phyloP scores from a whole-genome alignment of 129 eudicot species.

The Centella asiatica region DNA sequence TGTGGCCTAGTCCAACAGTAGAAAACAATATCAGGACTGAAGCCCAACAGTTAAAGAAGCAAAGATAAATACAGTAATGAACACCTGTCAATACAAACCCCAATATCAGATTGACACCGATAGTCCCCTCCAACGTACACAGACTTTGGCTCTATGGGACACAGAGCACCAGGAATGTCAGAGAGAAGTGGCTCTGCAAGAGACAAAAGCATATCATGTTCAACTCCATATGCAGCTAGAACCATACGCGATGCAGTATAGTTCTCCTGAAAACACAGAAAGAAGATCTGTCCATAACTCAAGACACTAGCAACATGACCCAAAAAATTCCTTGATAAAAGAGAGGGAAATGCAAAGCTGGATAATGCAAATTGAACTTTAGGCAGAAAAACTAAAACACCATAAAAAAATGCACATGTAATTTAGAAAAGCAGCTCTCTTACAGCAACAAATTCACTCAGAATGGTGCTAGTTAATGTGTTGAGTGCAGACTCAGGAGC shows the following conservation, averaged over 20 bases:
- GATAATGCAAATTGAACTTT: no score
- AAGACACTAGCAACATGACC: no score
- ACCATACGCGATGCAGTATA: slow-evolving; percentile 93
- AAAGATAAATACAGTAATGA: neutral
- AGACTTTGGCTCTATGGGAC: slow-evolving; percentile 53
- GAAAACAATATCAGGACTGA: no score
- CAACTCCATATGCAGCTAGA: slow-evolving; percentile 89
- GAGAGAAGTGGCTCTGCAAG: slow-evolving; percentile 83
- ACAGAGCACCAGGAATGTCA: slow-evolving; percentile 52
- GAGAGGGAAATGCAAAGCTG: no score
- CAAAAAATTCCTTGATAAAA: no score
- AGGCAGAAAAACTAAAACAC: no score
- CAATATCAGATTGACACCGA: slow-evolving; percentile 66
- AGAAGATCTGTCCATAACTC: no score
- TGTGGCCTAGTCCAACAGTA: slow-evolving; percentile 44
- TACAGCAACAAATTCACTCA: slow-evolving; percentile 84
- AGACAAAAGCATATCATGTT: slow-evolving; percentile 69
- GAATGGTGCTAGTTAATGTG: slow-evolving; percentile 48
- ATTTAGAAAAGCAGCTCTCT: no score
- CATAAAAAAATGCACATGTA: no score
- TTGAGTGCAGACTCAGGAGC: slow-evolving; percentile 61
- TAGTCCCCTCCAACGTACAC: slow-evolving; percentile 85
- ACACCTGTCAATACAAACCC: slow-evolving; percentile 32
- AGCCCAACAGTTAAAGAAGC: no score
- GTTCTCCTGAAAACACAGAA: slow-evolving; percentile 48